These are phyloP conservation scores for Hamigera avellanea DNA, from an alignment of 495 filamentous ascomycete genomes.

Conservation along the genomic window DNA sequence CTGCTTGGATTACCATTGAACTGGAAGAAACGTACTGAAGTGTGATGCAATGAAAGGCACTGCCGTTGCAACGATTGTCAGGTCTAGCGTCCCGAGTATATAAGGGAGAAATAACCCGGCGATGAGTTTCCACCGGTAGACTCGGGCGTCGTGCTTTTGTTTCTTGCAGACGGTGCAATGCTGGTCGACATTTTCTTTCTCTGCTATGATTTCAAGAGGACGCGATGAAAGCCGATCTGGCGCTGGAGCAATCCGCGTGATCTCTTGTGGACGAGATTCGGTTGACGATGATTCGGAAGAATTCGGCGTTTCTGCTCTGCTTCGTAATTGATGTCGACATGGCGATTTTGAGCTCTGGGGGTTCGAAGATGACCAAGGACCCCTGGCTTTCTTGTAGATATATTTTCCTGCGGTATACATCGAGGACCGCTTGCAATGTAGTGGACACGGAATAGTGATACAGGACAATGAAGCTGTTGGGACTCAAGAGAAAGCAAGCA, in stretches of 20 bases:
- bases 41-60: slow-evolving; percentile 47
- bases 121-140: slow-evolving; percentile 43
- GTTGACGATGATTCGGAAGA: no score
- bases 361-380: neutral
- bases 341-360: neutral
- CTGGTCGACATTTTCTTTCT: no score
- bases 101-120: slow-evolving; percentile 41
- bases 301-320: no score
- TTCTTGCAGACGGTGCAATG: slow-evolving; percentile 3
- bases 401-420: neutral
- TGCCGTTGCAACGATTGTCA: slow-evolving; percentile 49
- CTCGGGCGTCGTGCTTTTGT: slow-evolving; percentile 5
- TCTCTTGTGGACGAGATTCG: no score
- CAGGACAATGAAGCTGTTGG: no score
- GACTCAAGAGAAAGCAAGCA: no score
- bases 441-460: no score
- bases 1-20: neutral
- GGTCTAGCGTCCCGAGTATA: slow-evolving; percentile 39
- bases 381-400: neutral
- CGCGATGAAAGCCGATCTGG: no score
- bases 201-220: no score
- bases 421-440: no score
- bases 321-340: no score
- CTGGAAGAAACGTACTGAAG: slow-evolving; percentile 31
- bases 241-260: no score